Evolutionary conservation across 441 rosid species (phyloP).

Genomic region (Erodium trifolium): DNA sequence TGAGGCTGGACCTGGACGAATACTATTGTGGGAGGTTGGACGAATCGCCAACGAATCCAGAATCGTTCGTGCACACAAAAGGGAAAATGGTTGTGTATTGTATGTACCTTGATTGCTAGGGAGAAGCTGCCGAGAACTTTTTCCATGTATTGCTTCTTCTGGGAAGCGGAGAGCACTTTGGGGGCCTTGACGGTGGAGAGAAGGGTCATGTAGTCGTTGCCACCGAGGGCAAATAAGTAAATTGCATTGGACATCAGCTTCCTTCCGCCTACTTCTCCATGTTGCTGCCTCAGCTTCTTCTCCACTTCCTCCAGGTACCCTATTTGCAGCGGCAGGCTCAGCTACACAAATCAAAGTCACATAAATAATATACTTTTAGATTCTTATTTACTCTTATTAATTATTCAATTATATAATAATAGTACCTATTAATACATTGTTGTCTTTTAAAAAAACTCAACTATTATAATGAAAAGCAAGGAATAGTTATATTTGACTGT

Average conservation of each 20-base stretch:
- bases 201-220: not conserved
- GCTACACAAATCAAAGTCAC: not conserved
- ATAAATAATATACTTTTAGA: too few species aligned
- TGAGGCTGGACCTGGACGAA: too few species aligned
- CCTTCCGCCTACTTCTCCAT: conserved; percentile 1
- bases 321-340: conserved; percentile 11
- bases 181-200: not conserved
- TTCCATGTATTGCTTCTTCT: conserved; percentile 12
- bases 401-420: too few species aligned
- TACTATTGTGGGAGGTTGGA: too few species aligned
- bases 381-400: too few species aligned
- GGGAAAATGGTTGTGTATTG: too few species aligned
- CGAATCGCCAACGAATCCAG: too few species aligned
- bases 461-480: too few species aligned
- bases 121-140: conserved; percentile 12
- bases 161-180: not conserved
- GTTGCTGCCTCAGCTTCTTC: not conserved
- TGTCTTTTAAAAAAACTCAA: too few species aligned
- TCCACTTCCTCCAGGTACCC: conserved; percentile 6
- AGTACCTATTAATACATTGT: too few species aligned
- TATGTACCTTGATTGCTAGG: not conserved
- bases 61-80: too few species aligned
- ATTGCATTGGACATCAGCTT: conserved; percentile 11
- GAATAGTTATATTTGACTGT: too few species aligned
- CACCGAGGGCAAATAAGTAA: conserved; percentile 14